phyloP scores from a whole-genome alignment of 1,284 basidiomycete species.

The Athelia sp. region DNA sequence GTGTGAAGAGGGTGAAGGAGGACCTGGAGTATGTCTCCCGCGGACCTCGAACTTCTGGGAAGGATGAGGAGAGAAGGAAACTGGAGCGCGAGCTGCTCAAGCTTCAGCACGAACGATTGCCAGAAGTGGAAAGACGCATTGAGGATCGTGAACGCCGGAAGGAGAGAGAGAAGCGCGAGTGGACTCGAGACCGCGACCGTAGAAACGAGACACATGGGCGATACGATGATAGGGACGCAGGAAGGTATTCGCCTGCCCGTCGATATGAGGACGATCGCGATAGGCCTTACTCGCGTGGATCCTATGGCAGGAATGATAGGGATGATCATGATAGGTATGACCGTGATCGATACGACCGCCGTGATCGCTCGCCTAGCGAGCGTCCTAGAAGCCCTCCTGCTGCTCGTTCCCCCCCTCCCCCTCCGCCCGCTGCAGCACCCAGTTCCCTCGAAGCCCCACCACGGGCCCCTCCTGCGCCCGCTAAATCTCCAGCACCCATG shows the following conservation, averaged over 20 bases:
- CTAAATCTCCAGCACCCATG: constrained; percentile 44
- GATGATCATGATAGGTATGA: constrained; percentile 26
- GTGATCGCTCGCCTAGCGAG: constrained; percentile 30
- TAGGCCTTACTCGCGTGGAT: constrained; percentile 29
- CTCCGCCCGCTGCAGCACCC: constrained; percentile 38
- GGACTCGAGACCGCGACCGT: constrained; percentile 76
- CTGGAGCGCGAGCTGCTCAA: constrained; percentile 87
- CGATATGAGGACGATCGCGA: constrained; percentile 34
- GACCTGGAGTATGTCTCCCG: constrained; percentile 89
- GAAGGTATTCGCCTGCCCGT: constrained; percentile 32
- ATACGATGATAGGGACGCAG: constrained; percentile 49
- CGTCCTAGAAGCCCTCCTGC: constrained; percentile 45
- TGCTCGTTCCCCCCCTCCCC: constrained; percentile 43
- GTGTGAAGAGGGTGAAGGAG: constrained; percentile 86
- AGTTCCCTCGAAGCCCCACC: constrained; percentile 29
- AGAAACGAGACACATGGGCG: constrained; percentile 80
- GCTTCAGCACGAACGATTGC: constrained; percentile 89
- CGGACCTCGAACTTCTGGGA: constrained; percentile 68
- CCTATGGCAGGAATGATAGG: constrained; percentile 17
- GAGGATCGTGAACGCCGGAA: constrained; percentile 76
- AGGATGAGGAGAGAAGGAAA: constrained; percentile 83
- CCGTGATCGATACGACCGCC: constrained; percentile 28
- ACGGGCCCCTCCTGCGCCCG: constrained; percentile 40
- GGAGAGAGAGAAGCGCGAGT: constrained; percentile 75
- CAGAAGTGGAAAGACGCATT: constrained; percentile 85